These are phyloP conservation scores for Fusarium sp. DNA, from an alignment of 2,329 filamentous ascomycete species.

Conservation along the genomic window DNA sequence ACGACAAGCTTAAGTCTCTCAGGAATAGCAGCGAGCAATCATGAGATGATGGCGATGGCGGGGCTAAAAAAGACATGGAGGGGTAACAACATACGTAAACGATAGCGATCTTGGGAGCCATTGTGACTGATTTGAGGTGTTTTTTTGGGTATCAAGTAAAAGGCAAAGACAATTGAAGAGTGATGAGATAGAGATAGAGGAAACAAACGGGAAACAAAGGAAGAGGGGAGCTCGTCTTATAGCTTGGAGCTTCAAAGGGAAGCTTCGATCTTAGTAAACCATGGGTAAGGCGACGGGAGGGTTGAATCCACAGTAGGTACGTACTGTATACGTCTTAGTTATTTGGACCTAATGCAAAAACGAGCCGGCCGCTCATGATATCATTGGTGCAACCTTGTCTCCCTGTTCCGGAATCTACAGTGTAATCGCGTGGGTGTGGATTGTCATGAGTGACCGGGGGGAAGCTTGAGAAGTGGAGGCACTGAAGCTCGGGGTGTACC, in stretches of 20 bases:
- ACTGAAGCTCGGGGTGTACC: constrained; percentile 21
- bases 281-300: not conserved
- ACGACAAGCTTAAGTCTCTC: constrained; percentile 3
- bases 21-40: constrained; percentile 11
- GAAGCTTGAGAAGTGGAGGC: constrained; percentile 12
- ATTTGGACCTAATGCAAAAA: constrained; percentile 6
- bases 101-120: constrained; percentile 94
- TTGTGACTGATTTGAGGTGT: constrained; percentile 60
- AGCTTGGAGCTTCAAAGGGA: constrained; percentile 31
- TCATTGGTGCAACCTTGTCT: constrained; percentile 35
- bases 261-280: constrained; percentile 7
- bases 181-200: constrained; percentile 3
- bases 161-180: constrained; percentile 7
- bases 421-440: constrained; percentile 9
- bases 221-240: constrained; percentile 47
- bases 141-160: constrained; percentile 29
- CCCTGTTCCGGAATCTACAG: constrained; percentile 24
- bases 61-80: constrained; percentile 15
- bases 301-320: constrained; percentile 26
- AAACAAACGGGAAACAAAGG: not conserved
- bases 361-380: constrained; percentile 21
- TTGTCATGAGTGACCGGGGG: not conserved
- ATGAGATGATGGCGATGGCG: constrained; percentile 14
- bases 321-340: constrained; percentile 10
- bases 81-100: constrained; percentile 77